Evolutionary conservation across 257 asterid species (phyloP), one percentile per base, ranked within the genome.

Genomic region (Plantago major): DNA sequence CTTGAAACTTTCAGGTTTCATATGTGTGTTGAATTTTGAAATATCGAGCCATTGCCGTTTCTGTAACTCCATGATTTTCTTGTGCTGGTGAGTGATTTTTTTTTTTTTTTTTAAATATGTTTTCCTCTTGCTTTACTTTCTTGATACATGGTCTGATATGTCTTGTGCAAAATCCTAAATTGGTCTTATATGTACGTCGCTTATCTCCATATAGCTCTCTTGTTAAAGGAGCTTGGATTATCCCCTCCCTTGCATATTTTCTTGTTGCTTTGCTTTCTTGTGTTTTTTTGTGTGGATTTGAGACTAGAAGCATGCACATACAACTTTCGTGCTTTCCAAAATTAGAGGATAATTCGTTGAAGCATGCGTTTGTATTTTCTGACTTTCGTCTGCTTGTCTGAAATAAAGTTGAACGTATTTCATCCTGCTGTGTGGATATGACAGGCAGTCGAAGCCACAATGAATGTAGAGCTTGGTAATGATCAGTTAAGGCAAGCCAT

Each of bases 391-490:
- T 42, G n/a, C 28, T 57, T 9, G n/a, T 10, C 9, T 12, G 38
- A 26, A n/a, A 13, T 62, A 49, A 52, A 22, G 28, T 52, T 13
- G 15, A 55, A 10, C 1, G 46, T 18, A 40, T 43, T 68, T 46
- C 43, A 22, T 44, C 9, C 47, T 64, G 63, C 55, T 45, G 55
- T 16, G 69, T 58, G 46, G 56, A 49, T 63, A 22, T 42, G 45
- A 68, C 81, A 90, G 98, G 96, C 98, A 33, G 77, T 91, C 38
- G 95, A 88, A 76, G 98, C 98, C 46, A 91, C 96, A 30, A 79
- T 66, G 63, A 88, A 91, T 45, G 98, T 91, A 64, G 95, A 82
- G 74, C 86, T 86, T 18, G 98, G 98, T 40, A 91, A 91, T 79
- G 86, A 88, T 70, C 95, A 88, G 82, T 71, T 91, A 68, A 67